These are phyloP conservation scores for Suillus subalutaceus DNA, from an alignment of 768 basidiomycete species.

Conservation along the genomic window DNA sequence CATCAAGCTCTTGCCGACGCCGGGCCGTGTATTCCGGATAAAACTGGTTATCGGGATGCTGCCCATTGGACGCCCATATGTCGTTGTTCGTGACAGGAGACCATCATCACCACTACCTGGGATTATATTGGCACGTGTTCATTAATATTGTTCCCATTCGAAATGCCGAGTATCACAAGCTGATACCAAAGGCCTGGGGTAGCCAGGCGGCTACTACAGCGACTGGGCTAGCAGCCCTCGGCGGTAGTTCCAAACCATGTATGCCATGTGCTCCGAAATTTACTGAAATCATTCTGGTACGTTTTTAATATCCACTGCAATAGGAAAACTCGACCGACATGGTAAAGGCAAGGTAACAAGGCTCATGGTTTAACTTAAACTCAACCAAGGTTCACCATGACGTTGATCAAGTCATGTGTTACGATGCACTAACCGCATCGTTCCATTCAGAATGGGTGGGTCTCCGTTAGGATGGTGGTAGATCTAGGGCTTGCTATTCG, in stretches of 20 bases:
- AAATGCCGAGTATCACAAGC: neutral
- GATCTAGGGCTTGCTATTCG: neutral
- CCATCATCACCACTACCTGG: neutral
- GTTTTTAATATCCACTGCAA: conserved; percentile 6
- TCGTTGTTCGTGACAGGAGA: neutral
- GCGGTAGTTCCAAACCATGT: neutral
- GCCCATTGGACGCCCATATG: neutral
- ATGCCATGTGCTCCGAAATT: neutral
- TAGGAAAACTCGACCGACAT: neutral
- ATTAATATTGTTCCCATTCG: neutral
- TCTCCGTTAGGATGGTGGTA: neutral
- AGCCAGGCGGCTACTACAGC: neutral
- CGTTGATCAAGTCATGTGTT: neutral
- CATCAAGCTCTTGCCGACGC: neutral
- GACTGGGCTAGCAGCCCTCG: neutral
- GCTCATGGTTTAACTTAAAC: neutral
- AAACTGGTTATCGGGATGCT: neutral
- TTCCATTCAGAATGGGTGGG: neutral
- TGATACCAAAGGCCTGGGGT: neutral
- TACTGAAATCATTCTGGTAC: neutral
- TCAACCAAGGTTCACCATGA: neutral
- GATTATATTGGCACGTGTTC: neutral
- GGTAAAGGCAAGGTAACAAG: neutral
- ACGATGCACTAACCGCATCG: neutral
- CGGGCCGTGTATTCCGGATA: conserved; percentile 7